phyloP scores from a whole-genome alignment of 1,139 yeast genomes.

The Blastobotrys indianensis region DNA sequence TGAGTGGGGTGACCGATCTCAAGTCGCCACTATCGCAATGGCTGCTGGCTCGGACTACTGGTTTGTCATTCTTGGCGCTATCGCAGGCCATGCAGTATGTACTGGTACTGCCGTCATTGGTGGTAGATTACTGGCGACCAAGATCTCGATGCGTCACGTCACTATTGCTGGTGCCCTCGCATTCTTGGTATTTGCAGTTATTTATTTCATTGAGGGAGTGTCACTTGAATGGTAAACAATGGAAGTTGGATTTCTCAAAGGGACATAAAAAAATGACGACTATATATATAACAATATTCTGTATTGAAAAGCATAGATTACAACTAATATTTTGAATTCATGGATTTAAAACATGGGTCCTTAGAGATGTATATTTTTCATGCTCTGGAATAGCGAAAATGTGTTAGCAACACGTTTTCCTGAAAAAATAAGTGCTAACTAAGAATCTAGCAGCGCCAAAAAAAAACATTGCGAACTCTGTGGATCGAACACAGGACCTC shows the following conservation, averaged over 20 bases:
- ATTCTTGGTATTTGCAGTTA: conserved; percentile 71
- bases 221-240: conserved; percentile 9
- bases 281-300: neutral
- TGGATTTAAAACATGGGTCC: too few relatives aligned
- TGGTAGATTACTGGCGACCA: conserved; percentile 83
- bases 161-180: conserved; percentile 88
- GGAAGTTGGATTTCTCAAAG: neutral
- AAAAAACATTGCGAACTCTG: conserved; percentile 60
- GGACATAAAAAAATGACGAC: neutral
- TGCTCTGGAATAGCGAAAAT: neutral
- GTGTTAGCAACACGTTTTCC: too few relatives aligned
- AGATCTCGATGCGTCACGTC: conserved; percentile 84
- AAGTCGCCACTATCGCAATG: conserved; percentile 96
- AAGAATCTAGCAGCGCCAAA: neutral
- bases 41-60: conserved; percentile 95
- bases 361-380: neutral
- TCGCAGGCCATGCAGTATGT: conserved; percentile 86
- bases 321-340: too few relatives aligned
- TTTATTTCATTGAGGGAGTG: conserved; percentile 49
- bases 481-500: conserved; percentile 94
- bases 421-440: too few relatives aligned
- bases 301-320: neutral
- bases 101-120: conserved; percentile 91
- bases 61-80: conserved; percentile 84
- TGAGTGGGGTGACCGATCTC: conserved; percentile 99